Evolutionary conservation across 345 rosid species (phyloP).

Genomic region (Camelina neglecta): DNA sequence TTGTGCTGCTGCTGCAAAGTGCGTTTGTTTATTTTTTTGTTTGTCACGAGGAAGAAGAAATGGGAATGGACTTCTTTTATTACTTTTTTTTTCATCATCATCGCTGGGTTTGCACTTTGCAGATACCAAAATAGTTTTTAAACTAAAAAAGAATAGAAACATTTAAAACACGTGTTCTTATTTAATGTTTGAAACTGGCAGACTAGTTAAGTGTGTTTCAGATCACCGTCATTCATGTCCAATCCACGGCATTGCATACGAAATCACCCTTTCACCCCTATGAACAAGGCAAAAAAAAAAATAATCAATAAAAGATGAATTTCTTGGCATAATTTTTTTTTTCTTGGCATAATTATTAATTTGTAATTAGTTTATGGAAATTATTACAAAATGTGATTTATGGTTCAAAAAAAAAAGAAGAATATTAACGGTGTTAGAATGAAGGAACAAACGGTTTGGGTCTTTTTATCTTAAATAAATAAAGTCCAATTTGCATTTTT

Average conservation of each 20-base stretch:
- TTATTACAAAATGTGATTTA: no score
- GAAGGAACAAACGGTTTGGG: conserved; percentile 1
- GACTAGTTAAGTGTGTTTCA: not conserved
- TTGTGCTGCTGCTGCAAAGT: not conserved
- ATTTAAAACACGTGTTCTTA: conserved; percentile 39
- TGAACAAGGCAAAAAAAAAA: no score
- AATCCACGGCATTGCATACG: not conserved
- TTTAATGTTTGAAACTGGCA: conserved; percentile 30
- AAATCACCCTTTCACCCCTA: conserved; percentile 3
- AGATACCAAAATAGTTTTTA: not conserved
- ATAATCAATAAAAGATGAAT: no score
- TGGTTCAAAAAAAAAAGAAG: no score
- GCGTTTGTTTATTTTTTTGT: conserved; percentile 11
- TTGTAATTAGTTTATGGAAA: no score
- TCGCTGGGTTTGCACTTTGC: conserved; percentile 14
- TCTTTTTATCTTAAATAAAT: not conserved
- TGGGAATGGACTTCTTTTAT: conserved; percentile 16
- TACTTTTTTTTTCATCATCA: not conserved
- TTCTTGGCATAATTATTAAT: no score
- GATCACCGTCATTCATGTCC: conserved; percentile 31
- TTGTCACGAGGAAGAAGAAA: conserved; percentile 42
- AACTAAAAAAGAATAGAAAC: not conserved
- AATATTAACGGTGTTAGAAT: no score
- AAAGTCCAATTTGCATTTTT: not conserved
- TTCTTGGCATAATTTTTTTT: not conserved